Conservation (phyloP, 352 stramenopile species). For the Globisporangium splendens region DNA sequence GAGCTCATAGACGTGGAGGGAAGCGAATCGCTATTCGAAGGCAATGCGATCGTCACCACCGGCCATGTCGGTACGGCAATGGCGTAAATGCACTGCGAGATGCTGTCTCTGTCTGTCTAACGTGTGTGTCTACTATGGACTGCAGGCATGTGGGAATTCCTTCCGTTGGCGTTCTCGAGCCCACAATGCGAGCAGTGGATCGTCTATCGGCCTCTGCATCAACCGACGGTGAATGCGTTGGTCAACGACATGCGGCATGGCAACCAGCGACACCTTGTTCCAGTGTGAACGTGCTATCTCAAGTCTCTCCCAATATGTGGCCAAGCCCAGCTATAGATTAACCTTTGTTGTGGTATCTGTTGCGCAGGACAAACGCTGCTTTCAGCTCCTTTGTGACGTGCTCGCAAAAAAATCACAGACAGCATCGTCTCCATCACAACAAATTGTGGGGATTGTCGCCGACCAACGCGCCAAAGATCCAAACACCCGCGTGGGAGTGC, state of each 20-base stretch:
- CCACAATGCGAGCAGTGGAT: constrained; percentile 44
- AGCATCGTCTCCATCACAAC: constrained; percentile 2
- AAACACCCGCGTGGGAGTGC: constrained; percentile 18
- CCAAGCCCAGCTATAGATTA: not conserved
- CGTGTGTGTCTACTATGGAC: not conserved
- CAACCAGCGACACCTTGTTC: constrained; percentile 31
- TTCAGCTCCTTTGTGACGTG: constrained; percentile 25
- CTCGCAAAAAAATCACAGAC: constrained; percentile 8
- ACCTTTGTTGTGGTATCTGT: not conserved
- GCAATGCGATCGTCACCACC: constrained; percentile 36
- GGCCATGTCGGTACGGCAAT: constrained; percentile 33
- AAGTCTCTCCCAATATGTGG: too few relatives aligned
- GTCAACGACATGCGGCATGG: constrained; percentile 29
- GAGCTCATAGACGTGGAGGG: constrained; percentile 16
- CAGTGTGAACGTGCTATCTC: constrained; percentile 22
- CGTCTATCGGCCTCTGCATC: constrained; percentile 55
- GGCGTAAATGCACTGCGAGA: not conserved
- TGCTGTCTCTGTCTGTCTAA: not conserved
- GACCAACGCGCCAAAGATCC: constrained; percentile 39
- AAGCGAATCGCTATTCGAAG: not conserved
- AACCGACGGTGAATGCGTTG: constrained; percentile 32
- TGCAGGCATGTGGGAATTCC: constrained; percentile 49
- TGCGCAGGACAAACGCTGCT: constrained; percentile 54
- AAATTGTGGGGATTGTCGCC: constrained; percentile 45
- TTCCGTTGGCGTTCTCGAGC: constrained; percentile 35